Evolutionary conservation across 2,329 filamentous ascomycete species (phyloP), one percentile per base, ranked within the genome.

Genomic region (Microcyclospora pomicola): DNA sequence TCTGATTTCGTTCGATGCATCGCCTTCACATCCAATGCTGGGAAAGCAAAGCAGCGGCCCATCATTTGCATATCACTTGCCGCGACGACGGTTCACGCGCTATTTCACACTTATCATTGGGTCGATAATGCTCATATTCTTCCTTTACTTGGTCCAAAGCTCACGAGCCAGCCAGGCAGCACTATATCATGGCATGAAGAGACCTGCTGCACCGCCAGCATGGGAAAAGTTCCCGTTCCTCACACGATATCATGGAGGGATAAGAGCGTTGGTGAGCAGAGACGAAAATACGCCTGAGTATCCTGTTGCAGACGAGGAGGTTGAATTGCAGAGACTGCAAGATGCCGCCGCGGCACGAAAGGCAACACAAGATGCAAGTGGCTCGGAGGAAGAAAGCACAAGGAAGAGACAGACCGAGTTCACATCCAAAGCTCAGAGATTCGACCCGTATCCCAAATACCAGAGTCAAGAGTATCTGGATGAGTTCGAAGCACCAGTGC

Each of bases 211-310:
- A 14, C 82, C 83, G 10, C 75, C 77, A 0, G 61, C 73, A n/a
- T 96, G 87, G 86, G 83, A 93, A 56, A 73, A 72, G 9, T 96
- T 93, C 55, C 75, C 77, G 0, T 92, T 94, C 52, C 60, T 98
- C 43, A 80, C 79, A 42, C 73, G 87, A 45, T 98, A 95, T 57
- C 91, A 95, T 57, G 88, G 86, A 11, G 91, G 91, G 1, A 71
- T 98, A 42, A 71, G 79, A 46, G 80, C 73, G 0, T 55, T 98
- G 43, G 73, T 82, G 0, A 61, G 75, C 0, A 63, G 76, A 16
- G 59, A 68, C 11, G 66, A 82, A 34, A 88, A 87, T 47, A 65
- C 70, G 9, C 80, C 87, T 0, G 83, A 96, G 54, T 96, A 93
- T 54, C 88, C 91, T 1, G 68, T 70, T 6, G 61, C 71, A 1